These are phyloP conservation scores for Fusarium tuaranense DNA, from an alignment of 2,329 filamentous ascomycete species.

Conservation along the genomic window DNA sequence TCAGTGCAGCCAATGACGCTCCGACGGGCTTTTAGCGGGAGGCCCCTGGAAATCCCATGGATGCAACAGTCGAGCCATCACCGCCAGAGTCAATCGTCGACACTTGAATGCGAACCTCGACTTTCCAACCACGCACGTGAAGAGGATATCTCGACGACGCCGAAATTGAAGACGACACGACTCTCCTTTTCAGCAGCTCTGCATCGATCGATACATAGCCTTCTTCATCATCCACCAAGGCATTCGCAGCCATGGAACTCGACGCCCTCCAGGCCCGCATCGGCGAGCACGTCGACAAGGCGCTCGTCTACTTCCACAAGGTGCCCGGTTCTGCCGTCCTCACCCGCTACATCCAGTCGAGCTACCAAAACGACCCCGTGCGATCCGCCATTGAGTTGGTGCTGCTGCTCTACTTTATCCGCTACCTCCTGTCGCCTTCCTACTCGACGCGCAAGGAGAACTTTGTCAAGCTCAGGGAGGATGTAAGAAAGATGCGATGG, in stretches of 20 bases:
- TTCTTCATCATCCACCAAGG: background rate
- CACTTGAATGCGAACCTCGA: background rate
- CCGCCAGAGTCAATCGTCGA: conserved; percentile 9
- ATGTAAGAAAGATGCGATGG: conserved; percentile 53
- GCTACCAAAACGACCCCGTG: conserved; percentile 96
- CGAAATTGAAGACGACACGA: background rate
- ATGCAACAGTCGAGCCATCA: conserved; percentile 11
- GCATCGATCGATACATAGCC: background rate
- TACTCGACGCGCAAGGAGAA: conserved; percentile 93
- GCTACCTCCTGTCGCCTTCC: conserved; percentile 90
- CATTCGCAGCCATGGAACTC: conserved; percentile 65
- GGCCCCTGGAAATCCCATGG: conserved; percentile 24
- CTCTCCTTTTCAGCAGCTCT: background rate
- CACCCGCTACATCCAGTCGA: conserved; percentile 94
- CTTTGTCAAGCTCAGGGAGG: conserved; percentile 88
- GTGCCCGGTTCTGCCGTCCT: conserved; percentile 95
- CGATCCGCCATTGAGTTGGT: conserved; percentile 94
- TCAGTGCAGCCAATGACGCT: conserved; percentile 21
- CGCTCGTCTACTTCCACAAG: conserved; percentile 80
- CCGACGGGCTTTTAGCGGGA: conserved; percentile 13
- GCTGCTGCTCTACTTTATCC: conserved; percentile 93
- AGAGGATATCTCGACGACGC: background rate
- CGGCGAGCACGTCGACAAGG: conserved; percentile 63
- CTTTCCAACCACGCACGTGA: conserved; percentile 5
- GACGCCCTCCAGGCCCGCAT: conserved; percentile 67